phyloP scores from a whole-genome alignment of 768 basidiomycete species.

The Suillus brevipes region DNA sequence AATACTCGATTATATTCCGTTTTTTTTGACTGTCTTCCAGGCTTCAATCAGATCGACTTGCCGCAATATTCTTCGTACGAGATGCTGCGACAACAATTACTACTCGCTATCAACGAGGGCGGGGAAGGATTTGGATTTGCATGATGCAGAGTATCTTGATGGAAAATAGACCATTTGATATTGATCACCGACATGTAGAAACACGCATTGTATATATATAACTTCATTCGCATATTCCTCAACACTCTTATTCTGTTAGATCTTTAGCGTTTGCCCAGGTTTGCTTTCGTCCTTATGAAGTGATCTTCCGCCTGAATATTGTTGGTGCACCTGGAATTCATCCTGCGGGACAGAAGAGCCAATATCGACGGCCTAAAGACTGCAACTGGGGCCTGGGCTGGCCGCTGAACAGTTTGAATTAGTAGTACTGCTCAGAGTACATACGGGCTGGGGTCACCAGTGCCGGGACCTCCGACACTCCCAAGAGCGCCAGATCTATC shows the following conservation, averaged over 20 bases:
- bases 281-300: background rate
- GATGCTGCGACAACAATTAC: slow-evolving; percentile 86
- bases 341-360: background rate
- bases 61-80: slow-evolving; percentile 96
- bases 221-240: slow-evolving; percentile 18
- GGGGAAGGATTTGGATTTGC: slow-evolving; percentile 94
- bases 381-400: no score
- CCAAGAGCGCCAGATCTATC: no score
- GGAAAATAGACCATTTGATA: slow-evolving; percentile 19
- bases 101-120: slow-evolving; percentile 93
- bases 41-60: slow-evolving; percentile 93
- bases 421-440: no score
- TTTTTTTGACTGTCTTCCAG: slow-evolving; percentile 38
- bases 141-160: slow-evolving; percentile 24
- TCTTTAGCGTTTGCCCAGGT: background rate
- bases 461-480: no score
- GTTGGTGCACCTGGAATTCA: background rate
- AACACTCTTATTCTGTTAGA: background rate
- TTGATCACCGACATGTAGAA: slow-evolving; percentile 27
- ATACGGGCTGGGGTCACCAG: no score
- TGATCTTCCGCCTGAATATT: background rate
- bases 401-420: no score
- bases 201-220: slow-evolving; percentile 37
- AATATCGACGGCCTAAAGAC: no score
- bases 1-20: background rate